Evolutionary conservation across 2,329 filamentous ascomycete genomes (phyloP), one percentile per base, ranked within the genome.

Genomic region (Alternaria dauci): DNA sequence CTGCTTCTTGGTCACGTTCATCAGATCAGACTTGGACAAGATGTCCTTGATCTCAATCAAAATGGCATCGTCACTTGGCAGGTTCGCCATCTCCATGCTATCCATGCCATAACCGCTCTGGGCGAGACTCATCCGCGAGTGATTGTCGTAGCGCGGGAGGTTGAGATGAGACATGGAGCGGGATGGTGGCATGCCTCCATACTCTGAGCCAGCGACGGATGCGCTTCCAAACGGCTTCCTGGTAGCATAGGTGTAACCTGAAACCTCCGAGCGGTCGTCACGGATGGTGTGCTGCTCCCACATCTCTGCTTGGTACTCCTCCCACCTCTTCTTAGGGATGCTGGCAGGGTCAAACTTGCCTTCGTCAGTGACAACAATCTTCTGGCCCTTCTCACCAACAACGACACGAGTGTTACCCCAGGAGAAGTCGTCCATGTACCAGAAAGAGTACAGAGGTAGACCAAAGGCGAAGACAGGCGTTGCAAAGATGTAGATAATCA

Each of bases 331-430:
- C 82, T 92, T 92, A 20, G 95, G 95, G 69, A 99, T 98, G 38
- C 89, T 92, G 47, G 86, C 85, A 14, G 95, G 94, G 76, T 99
- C 95, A 76, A 98, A 99, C 80, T 97, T 97, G 83, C 95, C 95
- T 82, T 99, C 95, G 78, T 99, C 95, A 1, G 93, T 92, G 68
- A 99, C 90, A 70, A 99, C 88, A 63, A 98, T 84, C 84, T 97
- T 94, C 78, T 93, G 90, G 66, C 95, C 95, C 79, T 90, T 90
- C 78, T 99, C 95, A 77, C 95, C 95, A 8, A 92, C 95, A 66
- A 99, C 93, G 59, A 99, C 88, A 88, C 95, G 94, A 41, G 95
- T 99, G 81, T 97, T 99, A 81, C 95, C 95, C 95, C 95, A 99
- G 72, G 91, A 92, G 87, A 99, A 99, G 81, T 99, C 95, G 79